phyloP scores from a whole-genome alignment of 2,329 filamentous ascomycete species.

The Exophiala viscosa region DNA sequence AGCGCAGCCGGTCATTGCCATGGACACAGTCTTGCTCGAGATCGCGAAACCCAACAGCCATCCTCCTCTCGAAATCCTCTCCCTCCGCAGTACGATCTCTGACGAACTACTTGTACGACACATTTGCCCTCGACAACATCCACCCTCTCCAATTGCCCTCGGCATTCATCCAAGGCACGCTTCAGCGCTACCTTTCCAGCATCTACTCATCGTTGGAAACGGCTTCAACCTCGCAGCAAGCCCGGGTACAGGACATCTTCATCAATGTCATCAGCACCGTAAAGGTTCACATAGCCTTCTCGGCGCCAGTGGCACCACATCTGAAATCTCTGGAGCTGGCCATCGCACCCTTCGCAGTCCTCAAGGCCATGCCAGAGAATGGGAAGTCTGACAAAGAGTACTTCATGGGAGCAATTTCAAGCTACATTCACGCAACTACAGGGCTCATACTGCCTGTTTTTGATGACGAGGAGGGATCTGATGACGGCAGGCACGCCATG shows the following conservation, averaged over 20 bases:
- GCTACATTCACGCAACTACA: slow-evolving; percentile 11
- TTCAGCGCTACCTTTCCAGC: slow-evolving; percentile 11
- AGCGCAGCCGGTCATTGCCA: slow-evolving; percentile 5
- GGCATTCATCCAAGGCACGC: slow-evolving; percentile 11
- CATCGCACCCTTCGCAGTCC: slow-evolving; percentile 15
- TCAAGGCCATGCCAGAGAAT: background rate
- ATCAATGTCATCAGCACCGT: slow-evolving; percentile 17
- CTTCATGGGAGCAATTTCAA: slow-evolving; percentile 15
- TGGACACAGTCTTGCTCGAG: background rate
- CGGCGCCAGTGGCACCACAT: slow-evolving; percentile 18
- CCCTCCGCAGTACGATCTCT: slow-evolving; percentile 11
- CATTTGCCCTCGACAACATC: slow-evolving; percentile 14
- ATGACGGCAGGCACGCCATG: background rate
- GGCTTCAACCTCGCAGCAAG: background rate
- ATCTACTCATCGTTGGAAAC: slow-evolving; percentile 3
- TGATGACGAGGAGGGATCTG: background rate
- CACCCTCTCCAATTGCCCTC: slow-evolving; percentile 16
- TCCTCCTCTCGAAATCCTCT: slow-evolving; percentile 20
- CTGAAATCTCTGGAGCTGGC: slow-evolving; percentile 24
- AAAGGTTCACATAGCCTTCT: slow-evolving; percentile 22
- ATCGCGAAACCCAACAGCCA: background rate
- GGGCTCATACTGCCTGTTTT: slow-evolving; percentile 8
- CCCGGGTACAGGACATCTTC: background rate
- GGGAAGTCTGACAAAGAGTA: background rate
- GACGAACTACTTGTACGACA: slow-evolving; percentile 11